Evolutionary conservation across 2,329 filamentous ascomycete genomes (phyloP).

Genomic region (Sporothrix curviconia): DNA sequence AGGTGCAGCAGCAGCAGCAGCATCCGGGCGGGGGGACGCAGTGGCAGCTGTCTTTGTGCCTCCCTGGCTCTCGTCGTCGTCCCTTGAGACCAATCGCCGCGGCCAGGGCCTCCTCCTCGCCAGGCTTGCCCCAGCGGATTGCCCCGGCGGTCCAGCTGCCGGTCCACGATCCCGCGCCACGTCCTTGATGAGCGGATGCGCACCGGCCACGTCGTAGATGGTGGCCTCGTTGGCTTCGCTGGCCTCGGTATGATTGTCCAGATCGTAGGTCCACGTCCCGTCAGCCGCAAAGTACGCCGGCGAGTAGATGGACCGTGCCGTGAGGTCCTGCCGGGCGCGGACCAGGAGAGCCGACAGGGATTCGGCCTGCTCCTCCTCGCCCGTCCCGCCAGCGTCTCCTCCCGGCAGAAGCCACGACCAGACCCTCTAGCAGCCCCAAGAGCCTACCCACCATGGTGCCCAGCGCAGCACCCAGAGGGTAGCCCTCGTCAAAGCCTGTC

Average conservation of each 20-base stretch:
- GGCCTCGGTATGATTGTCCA: conserved; percentile 32
- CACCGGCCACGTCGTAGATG: conserved; percentile 56
- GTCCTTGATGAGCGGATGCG: conserved; percentile 60
- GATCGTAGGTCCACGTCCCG: conserved; percentile 63
- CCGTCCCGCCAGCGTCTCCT: conserved; percentile 17
- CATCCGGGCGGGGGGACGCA: neutral
- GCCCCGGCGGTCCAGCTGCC: conserved; percentile 30
- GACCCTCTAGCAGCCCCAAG: conserved; percentile 69
- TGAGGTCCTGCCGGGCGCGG: conserved; percentile 53
- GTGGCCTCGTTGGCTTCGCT: conserved; percentile 30
- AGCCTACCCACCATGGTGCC: conserved; percentile 68
- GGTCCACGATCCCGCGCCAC: conserved; percentile 47
- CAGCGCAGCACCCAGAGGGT: conserved; percentile 72
- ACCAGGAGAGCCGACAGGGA: conserved; percentile 30
- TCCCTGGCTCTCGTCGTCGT: conserved; percentile 5
- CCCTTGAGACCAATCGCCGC: conserved; percentile 15
- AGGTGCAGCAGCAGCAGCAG: no score
- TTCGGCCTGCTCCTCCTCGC: conserved; percentile 7
- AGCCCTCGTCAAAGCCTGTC: conserved; percentile 86
- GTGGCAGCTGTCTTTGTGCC: neutral
- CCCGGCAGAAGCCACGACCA: conserved; percentile 42
- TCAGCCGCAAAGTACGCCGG: conserved; percentile 61
- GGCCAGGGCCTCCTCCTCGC: conserved; percentile 11
- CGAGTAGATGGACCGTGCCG: conserved; percentile 56
- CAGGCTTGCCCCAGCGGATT: conserved; percentile 11